phyloP scores from a whole-genome alignment of 2,329 filamentous ascomycete species.

The Alternaria consortialis region DNA sequence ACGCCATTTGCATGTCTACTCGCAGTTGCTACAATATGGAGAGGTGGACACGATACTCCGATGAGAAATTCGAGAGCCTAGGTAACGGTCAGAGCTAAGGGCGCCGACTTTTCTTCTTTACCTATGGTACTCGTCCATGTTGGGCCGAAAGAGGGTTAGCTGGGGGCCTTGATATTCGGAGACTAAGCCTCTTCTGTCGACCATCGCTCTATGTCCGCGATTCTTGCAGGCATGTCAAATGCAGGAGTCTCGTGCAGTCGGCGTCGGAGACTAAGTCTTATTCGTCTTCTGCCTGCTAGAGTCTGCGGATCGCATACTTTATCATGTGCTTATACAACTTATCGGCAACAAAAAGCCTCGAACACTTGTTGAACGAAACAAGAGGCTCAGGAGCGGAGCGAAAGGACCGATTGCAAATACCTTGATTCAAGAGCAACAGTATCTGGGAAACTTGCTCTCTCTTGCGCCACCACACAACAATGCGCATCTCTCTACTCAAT shows the following conservation, averaged over 20 bases:
- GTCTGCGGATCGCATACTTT: background rate
- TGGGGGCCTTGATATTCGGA: background rate
- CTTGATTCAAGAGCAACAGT: too few species aligned
- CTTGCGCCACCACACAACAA: too few species aligned
- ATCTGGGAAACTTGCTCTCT: too few species aligned
- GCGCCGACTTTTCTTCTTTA: background rate
- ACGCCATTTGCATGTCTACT: background rate
- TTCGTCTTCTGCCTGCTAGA: background rate
- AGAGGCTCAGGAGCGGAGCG: background rate
- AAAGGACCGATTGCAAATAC: background rate
- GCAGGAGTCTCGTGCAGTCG: background rate
- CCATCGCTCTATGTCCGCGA: background rate
- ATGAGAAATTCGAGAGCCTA: background rate
- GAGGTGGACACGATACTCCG: background rate
- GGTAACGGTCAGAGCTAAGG: background rate
- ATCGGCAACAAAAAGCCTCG: background rate
- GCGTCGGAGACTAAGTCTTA: background rate
- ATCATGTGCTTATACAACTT: too few species aligned
- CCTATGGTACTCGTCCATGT: background rate
- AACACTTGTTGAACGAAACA: background rate
- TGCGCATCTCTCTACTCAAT: too few species aligned
- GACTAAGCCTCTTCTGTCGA: slow-evolving; percentile 1
- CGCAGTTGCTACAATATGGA: background rate
- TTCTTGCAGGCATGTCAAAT: background rate
- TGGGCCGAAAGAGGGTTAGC: background rate